phyloP scores from a whole-genome alignment of 257 asterid species.

The Galeopsis tetrahit region DNA sequence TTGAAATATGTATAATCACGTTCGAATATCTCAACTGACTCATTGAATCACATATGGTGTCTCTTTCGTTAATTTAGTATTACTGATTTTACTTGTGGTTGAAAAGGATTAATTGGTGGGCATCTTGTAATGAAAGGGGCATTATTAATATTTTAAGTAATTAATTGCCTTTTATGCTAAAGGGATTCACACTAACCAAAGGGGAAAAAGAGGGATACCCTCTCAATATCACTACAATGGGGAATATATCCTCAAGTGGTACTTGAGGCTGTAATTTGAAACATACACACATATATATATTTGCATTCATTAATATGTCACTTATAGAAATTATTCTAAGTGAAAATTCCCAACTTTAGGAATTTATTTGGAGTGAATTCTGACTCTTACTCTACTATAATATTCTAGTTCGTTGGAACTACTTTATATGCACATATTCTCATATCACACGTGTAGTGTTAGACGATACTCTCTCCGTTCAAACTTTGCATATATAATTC shows the following conservation, averaged over 20 bases:
- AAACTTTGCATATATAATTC: too few relatives aligned
- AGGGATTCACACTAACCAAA: constrained; percentile 50
- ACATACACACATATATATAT: too few relatives aligned
- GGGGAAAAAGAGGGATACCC: constrained; percentile 40
- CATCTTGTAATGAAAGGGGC: constrained; percentile 57
- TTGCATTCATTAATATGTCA: constrained; percentile 1
- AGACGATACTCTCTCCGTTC: too few relatives aligned
- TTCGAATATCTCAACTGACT: too few relatives aligned
- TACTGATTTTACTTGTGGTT: too few relatives aligned
- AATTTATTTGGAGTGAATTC: neutral
- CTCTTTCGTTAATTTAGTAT: too few relatives aligned
- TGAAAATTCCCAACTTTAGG: constrained; percentile 15
- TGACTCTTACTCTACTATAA: neutral
- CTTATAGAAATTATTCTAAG: constrained; percentile 1
- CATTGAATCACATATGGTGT: too few relatives aligned
- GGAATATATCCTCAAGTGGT: constrained; percentile 37
- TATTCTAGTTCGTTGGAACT: neutral
- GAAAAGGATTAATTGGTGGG: constrained; percentile 49
- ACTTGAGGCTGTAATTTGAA: neutral
- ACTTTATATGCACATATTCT: neutral
- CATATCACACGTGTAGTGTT: neutral
- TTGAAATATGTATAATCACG: too few relatives aligned
- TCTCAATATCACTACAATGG: constrained; percentile 10
- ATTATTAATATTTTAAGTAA: constrained; percentile 32
- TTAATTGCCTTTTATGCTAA: constrained; percentile 53